Conservation (phyloP, 257 asterid genomes). For the Ilex aquifolium region DNA sequence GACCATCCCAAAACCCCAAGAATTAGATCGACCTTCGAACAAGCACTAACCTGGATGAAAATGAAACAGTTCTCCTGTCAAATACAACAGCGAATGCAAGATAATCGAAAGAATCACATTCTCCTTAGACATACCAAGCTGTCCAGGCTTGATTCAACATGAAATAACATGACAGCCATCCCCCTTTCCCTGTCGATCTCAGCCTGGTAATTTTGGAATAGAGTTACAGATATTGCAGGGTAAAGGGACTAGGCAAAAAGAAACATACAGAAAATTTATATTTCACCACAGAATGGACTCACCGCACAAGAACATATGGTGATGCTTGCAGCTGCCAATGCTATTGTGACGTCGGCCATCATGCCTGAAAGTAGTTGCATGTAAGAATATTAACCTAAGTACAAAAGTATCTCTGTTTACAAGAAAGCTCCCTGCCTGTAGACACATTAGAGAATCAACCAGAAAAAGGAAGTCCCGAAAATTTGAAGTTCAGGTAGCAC, state of each 20-base stretch:
- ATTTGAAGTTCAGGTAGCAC: too few species aligned
- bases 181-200: slow-evolving; percentile 69
- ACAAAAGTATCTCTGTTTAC: too few species aligned
- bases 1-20: slow-evolving; percentile 95
- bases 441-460: too few species aligned
- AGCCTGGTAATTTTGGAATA: slow-evolving; percentile 41
- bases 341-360: slow-evolving; percentile 83
- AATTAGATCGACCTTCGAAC: slow-evolving; percentile 61
- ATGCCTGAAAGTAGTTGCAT: slow-evolving; percentile 44
- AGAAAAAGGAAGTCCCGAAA: too few species aligned
- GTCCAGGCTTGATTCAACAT: slow-evolving; percentile 67
- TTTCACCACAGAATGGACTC: slow-evolving; percentile 17
- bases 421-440: too few species aligned
- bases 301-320: slow-evolving; percentile 82
- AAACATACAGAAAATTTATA: background rate
- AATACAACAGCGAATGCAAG: slow-evolving; percentile 2
- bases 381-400: slow-evolving; percentile 2
- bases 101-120: background rate
- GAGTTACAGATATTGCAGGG: background rate
- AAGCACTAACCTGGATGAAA: slow-evolving; percentile 47
- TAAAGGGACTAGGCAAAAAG: background rate
- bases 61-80: background rate
- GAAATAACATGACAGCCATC: slow-evolving; percentile 75
- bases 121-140: slow-evolving; percentile 49
- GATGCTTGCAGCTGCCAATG: slow-evolving; percentile 68